phyloP scores from a whole-genome alignment of 495 filamentous ascomycete genomes.

The Aspergillus hancockii region DNA sequence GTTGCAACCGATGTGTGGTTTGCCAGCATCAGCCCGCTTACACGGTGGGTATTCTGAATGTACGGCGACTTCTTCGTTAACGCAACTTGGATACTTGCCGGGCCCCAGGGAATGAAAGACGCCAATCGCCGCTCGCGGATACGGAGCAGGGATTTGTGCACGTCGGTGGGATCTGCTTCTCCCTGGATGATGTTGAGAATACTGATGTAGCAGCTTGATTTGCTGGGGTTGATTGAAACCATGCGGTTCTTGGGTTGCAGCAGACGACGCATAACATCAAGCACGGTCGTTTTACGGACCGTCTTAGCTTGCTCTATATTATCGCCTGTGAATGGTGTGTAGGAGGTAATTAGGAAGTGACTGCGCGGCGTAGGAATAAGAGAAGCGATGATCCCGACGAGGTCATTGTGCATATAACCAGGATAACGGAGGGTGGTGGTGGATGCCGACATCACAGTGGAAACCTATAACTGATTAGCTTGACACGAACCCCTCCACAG shows the following conservation, averaged over 20 bases:
- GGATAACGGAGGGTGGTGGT: constrained; percentile 96
- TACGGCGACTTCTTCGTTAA: constrained; percentile 96
- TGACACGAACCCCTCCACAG: neutral
- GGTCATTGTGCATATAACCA: constrained; percentile 99
- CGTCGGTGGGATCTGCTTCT: constrained; percentile 94
- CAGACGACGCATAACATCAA: constrained; percentile 95
- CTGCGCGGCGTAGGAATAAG: constrained; percentile 94
- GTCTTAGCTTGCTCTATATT: constrained; percentile 95
- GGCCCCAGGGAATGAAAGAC: constrained; percentile 99
- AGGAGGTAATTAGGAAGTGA: constrained; percentile 97
- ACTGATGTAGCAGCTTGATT: constrained; percentile 97
- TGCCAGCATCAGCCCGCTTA: constrained; percentile 94
- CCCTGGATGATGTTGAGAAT: constrained; percentile 99
- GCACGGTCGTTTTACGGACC: constrained; percentile 93
- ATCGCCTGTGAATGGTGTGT: constrained; percentile 95
- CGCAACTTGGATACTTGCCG: constrained; percentile 95
- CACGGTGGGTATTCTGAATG: constrained; percentile 80
- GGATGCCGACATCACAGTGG: constrained; percentile 97
- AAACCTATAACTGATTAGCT: constrained; percentile 51
- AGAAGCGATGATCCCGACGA: constrained; percentile 93
- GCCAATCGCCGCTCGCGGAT: constrained; percentile 93
- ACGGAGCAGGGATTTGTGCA: constrained; percentile 94
- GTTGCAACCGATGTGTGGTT: constrained; percentile 98
- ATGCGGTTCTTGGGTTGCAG: constrained; percentile 98
- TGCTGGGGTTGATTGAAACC: constrained; percentile 93